Evolutionary conservation across 1,284 basidiomycete species (phyloP), one percentile per base, ranked within the genome.

Genomic region (Puccinia novopanici): DNA sequence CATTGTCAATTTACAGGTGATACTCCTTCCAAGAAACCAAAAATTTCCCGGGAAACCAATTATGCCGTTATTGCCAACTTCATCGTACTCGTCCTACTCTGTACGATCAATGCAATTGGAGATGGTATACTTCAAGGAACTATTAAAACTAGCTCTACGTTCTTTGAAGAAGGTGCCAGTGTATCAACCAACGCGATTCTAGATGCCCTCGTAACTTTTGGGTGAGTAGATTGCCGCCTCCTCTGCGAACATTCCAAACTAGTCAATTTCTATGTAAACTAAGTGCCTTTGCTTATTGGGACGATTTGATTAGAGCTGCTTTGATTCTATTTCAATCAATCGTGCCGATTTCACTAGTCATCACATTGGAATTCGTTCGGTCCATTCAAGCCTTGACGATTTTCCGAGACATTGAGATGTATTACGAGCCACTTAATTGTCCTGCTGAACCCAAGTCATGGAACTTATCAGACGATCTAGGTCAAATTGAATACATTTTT

Each of bases 41-140:
- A 97, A 88, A 97, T 98, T 84, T 95, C 98, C 87, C 92, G 91
- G 87, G 95, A 98, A 88, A 98, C 96, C n/a, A 98, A 97, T 86
- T 96, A 95, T 89, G 98, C 98, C 85, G 95, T 98, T 83, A 88
- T 95, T 76, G 93, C 96, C 88, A 98, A 98, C 87, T 98, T 98
- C 84, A 87, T 90, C 76, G 87, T 98, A 81, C 88, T 98, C 76
- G 86, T 92, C 67, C 78, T 89, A 59, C 93, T 98, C 88, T 98
- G 95, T 86, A 83, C 90, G 12, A 86, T 91, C 50, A 85, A 85
- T 71, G 92, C 90, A 0, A 89, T 93, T 81, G 89, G 91, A 83
- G 93, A 90, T 84, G 95, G 94, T 0, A 85, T 92, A 75, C 89
- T 91, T 83, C 90, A 93, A 81, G 88, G 88, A 27, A 87, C 88